A percentile compares a stretch with the other conserved stretches of the same genome.
These are phyloP conservation scores for Lipomyces kockii DNA, from an alignment of 805 yeast genomes.

Conservation along the genomic window DNA sequence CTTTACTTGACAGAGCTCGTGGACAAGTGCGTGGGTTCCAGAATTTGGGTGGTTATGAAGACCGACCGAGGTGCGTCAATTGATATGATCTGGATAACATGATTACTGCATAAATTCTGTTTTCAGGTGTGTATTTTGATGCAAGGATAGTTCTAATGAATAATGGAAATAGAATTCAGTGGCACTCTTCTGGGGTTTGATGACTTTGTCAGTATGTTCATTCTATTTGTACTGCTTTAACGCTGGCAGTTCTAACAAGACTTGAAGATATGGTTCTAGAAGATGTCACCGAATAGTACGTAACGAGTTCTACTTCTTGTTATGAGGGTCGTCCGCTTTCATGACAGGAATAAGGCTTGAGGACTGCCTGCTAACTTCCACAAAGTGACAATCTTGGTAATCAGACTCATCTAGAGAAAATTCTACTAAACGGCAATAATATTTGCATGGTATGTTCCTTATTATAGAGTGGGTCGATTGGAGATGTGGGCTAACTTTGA, in stretches of 20 bases:
- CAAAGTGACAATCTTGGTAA: constrained; percentile 50
- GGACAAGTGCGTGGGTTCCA: constrained; percentile 83
- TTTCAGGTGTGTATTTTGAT: neutral
- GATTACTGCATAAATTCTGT: neutral
- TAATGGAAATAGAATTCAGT: constrained; percentile 64
- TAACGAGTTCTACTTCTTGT: constrained; percentile 1
- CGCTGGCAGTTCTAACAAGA: neutral
- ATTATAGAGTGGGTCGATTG: neutral
- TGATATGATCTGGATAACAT: neutral
- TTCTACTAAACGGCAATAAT: constrained; percentile 49
- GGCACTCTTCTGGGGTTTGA: constrained; percentile 93
- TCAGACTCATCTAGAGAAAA: constrained; percentile 50
- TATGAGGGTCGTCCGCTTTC: constrained; percentile 3
- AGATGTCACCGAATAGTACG: constrained; percentile 67
- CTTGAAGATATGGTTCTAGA: constrained; percentile 71
- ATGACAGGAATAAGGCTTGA: constrained; percentile 10
- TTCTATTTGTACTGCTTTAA: neutral
- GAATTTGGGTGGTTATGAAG: constrained; percentile 72
- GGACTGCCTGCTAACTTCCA: constrained; percentile 11
- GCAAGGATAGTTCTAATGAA: neutral
- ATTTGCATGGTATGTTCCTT: constrained; percentile 46
- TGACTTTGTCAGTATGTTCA: constrained; percentile 72
- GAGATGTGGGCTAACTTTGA: neutral
- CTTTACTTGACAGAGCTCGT: constrained; percentile 78
- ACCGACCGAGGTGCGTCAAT: constrained; percentile 47